Conservation (phyloP, 805 yeast species). For the Cyberlindnera misumaiensis region DNA sequence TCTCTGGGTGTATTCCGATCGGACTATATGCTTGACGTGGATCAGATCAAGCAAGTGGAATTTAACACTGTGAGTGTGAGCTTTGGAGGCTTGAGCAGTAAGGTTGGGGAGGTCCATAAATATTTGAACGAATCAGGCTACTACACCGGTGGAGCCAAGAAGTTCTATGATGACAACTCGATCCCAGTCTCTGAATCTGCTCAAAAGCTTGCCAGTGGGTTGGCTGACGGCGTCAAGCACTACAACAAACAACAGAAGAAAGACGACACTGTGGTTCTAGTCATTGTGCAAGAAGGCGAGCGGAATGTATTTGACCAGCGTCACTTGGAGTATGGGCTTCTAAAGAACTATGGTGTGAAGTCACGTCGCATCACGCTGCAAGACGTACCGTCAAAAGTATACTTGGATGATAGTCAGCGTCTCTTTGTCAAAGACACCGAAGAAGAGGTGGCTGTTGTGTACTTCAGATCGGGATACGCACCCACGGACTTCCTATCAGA, state of each 20-base stretch:
- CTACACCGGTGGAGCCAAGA: constrained; percentile 38
- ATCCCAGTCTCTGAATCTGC: constrained; percentile 68
- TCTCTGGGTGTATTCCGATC: constrained; percentile 84
- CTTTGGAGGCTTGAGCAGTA: constrained; percentile 83
- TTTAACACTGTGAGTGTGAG: constrained; percentile 95
- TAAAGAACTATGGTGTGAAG: constrained; percentile 47
- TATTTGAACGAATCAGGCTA: constrained; percentile 53
- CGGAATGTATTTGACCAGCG: constrained; percentile 91
- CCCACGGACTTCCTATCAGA: constrained; percentile 71
- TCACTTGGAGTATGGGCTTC: constrained; percentile 64
- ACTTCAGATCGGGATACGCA: constrained; percentile 84
- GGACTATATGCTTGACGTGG: constrained; percentile 67
- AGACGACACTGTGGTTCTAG: constrained; percentile 51
- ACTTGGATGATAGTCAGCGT: constrained; percentile 34
- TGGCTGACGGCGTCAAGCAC: constrained; percentile 56
- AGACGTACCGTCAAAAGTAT: constrained; percentile 41
- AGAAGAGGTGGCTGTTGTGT: constrained; percentile 80
- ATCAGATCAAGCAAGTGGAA: constrained; percentile 82
- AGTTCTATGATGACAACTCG: constrained; percentile 37
- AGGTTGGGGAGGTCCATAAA: constrained; percentile 69
- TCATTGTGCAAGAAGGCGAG: constrained; percentile 81
- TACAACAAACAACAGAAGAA: constrained; percentile 35
- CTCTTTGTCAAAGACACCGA: constrained; percentile 47
- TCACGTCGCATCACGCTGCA: constrained; percentile 64
- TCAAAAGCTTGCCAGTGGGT: constrained; percentile 54